A percentile compares a stretch with the other conserved stretches of the same genome.
Evolutionary conservation across 2,329 filamentous ascomycete genomes (phyloP).

Genomic region (Xylariaceae sp.): DNA sequence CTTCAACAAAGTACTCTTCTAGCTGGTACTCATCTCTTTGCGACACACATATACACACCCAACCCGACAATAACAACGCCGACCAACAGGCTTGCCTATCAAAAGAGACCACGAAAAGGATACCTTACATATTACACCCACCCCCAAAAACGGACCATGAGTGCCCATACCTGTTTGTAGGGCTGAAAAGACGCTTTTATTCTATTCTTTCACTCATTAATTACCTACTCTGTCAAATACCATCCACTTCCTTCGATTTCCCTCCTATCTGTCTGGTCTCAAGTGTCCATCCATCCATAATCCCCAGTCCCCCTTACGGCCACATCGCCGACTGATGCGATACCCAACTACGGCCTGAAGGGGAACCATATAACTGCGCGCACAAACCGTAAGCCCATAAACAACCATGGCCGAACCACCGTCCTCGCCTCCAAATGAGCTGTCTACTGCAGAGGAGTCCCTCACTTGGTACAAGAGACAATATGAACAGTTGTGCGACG

Average conservation of each 20-base stretch:
- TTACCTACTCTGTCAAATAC: conserved; percentile 4
- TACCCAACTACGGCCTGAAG: conserved; percentile 16
- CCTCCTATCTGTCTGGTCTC: conserved; percentile 7
- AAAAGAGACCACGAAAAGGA: background rate
- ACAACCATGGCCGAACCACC: conserved; percentile 63
- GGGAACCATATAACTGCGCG: conserved; percentile 13
- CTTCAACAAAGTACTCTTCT: conserved; percentile 11
- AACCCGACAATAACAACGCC: conserved; percentile 1
- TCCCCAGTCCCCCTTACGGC: background rate
- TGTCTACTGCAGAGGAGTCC: conserved; percentile 71
- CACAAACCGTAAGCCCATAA: background rate
- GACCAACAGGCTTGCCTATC: background rate
- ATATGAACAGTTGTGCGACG: conserved; percentile 89
- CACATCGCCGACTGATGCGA: conserved; percentile 18
- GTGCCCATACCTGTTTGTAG: conserved; percentile 19
- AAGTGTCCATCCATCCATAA: background rate
- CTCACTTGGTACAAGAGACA: conserved; percentile 95
- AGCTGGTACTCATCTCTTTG: conserved; percentile 5
- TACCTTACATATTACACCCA: background rate
- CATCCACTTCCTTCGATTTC: conserved; percentile 14
- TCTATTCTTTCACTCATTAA: conserved; percentile 18
- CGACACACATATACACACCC: conserved; percentile 12
- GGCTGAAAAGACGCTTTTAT: conserved; percentile 14
- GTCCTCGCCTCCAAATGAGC: conserved; percentile 66
- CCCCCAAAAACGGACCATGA: conserved; percentile 20